Evolutionary conservation across 345 rosid genomes (phyloP), one percentile per base, ranked within the genome.

Genomic region (Draba incana): DNA sequence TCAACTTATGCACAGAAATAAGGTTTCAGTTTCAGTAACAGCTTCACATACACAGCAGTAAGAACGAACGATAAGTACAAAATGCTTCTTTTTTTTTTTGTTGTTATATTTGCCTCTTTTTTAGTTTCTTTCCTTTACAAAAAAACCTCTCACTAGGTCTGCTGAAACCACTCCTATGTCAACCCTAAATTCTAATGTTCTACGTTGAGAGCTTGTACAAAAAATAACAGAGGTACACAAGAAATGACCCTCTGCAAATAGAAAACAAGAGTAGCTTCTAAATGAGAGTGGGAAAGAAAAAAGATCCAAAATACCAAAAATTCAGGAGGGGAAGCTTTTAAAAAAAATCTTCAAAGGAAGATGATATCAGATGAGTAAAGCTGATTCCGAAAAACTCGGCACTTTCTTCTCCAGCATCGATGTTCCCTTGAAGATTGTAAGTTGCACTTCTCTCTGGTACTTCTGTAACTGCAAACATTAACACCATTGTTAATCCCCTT

Each of bases 401-500:
- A 92, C 85, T 75, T 82, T 83, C 82, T 88, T 92, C 81, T 92
- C 93, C 52, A 92, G 80, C 86, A 92, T 81, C 38, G 84, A 77
- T 53, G 98, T 85, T 55, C 97, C 97, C 60, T 84, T 76, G 75
- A 90, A 93, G 56, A 90, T 72, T 1, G 97, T 90, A 66, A 90
- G 81, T 74, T 84, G 92, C 60, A 79, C 72, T 58, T 85, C 83
- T 60, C 78, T 79, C 63, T 89, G 83, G 82, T 83, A 85, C 80
- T 78, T 74, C 57, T 44, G 74, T 77, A 88, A 14, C 98, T 89
- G 90, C 38, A 66, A 28, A 60, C 45, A 60, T 42, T 48, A 57
- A 39, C 59, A 59, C 42, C 50, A 59, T 39, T 27, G 39, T 41
- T 38, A 69, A 20, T 58, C 50, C 57, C 12, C 43, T 58, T 46